Base-by-base conservation (phyloP, 2,329 filamentous ascomycete genomes). In the Nigrospora sphaerica region DNA sequence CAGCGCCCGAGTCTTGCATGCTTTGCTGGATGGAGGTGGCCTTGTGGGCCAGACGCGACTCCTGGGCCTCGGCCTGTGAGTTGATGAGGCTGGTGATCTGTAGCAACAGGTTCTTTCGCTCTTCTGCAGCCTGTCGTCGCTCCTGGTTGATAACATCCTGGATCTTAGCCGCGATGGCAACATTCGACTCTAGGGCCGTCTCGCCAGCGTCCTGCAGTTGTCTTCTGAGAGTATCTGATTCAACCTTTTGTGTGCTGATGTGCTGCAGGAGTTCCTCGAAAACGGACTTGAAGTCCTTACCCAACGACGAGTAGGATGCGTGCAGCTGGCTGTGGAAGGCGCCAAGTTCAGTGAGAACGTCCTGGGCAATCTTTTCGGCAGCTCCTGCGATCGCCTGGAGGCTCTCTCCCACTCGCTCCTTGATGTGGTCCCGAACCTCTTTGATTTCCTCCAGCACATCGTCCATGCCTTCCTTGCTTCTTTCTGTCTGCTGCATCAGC, bases 401-500 rank as follows among this genome's bases (percentile, higher is more conserved):
- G 10, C 91, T 92, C 59, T 90, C 83, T 3, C 88, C 88, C 41
- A 97, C 88, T 51, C 86, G 85, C 42, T 79, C 74, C 71, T 96
- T 96, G 44, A 97, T 88, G 45, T 88, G 84, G 62, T 95, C 87
- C 18, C 92, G 81, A 19, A 97, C 75, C n/a, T 80, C 81, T 62
- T 91, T 91, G 62, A 97, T 95, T 62, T 95, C 92, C 57, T 93
- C 88, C 11, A 98, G 74, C 2, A 95, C 85, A n/a, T 80, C 73
- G 57, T 96, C 91, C 87, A 96, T 90, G 47, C 91, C 86, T 41
- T 91, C 82, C 57, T 86, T 88, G 3, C 89, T 85, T 51, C 76
- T 73, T 19, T 77, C 72, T 46, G 83, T 86, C 57, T 86, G 83
- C 37, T 78, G 72, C 23, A 86, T 75, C 14, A 95, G 76, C 54